Conservation (phyloP, 805 yeast genomes). For the Metschnikowia kunwiensis region DNA sequence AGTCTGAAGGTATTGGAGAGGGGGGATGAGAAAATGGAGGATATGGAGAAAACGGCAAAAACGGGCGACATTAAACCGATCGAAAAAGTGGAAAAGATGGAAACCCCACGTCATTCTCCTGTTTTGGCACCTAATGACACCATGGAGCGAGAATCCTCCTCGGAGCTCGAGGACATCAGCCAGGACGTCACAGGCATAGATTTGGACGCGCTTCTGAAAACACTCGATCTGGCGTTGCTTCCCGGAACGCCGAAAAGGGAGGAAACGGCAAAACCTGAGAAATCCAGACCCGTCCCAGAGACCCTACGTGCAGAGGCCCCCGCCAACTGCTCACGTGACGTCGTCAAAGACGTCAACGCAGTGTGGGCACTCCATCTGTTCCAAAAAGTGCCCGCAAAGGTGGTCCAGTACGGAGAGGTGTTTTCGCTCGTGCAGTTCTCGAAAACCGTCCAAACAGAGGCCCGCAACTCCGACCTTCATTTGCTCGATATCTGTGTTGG, state of each 20-base stretch:
- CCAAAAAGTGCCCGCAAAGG: constrained; percentile 49
- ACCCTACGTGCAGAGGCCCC: background rate
- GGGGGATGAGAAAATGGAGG: no score
- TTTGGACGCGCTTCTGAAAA: constrained; percentile 4
- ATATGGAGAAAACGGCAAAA: background rate
- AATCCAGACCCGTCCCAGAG: background rate
- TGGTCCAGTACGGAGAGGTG: constrained; percentile 28
- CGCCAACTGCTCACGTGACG: constrained; percentile 1
- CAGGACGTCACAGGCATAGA: constrained; percentile 13
- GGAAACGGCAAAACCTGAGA: background rate
- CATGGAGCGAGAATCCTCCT: constrained; percentile 8
- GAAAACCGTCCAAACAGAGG: constrained; percentile 24
- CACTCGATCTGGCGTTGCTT: background rate
- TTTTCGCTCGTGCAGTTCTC: constrained; percentile 36
- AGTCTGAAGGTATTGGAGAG: background rate
- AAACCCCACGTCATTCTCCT: background rate
- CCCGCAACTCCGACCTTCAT: constrained; percentile 37
- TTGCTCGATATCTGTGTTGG: constrained; percentile 57
- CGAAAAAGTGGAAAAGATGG: background rate
- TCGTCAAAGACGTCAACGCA: constrained; percentile 24
- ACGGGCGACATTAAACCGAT: background rate
- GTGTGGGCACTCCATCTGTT: constrained; percentile 56
- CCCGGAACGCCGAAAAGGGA: background rate
- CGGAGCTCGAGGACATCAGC: constrained; percentile 25
- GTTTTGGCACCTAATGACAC: no score